Evolutionary conservation across 805 yeast species (phyloP).

Genomic region (Candida suzukii): DNA sequence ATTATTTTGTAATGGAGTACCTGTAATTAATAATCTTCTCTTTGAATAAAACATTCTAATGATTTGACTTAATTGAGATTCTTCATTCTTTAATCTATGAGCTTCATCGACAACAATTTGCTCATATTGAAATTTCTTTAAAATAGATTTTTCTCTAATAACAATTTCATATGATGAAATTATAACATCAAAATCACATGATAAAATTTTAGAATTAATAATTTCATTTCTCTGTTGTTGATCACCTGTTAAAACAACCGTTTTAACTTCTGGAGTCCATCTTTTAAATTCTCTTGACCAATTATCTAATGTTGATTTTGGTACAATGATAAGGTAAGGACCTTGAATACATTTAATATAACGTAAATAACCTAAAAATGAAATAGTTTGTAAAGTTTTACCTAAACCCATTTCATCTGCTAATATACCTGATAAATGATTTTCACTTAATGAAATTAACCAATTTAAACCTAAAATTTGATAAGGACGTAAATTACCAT

Average conservation of each 20-base stretch:
- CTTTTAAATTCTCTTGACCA: constrained; percentile 72
- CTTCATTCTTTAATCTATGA: constrained; percentile 76
- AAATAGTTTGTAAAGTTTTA: constrained; percentile 73
- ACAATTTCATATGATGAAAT: constrained; percentile 72
- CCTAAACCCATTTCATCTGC: constrained; percentile 89
- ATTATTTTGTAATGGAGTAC: constrained; percentile 78
- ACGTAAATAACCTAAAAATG: constrained; percentile 67
- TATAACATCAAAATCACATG: constrained; percentile 66
- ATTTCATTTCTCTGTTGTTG: constrained; percentile 57
- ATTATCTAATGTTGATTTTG: constrained; percentile 74
- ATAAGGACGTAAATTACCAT: constrained; percentile 62
- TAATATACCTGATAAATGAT: constrained; percentile 64
- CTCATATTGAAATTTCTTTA: constrained; percentile 66
- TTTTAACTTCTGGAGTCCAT: constrained; percentile 77
- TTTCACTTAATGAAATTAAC: constrained; percentile 62
- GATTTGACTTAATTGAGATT: constrained; percentile 63
- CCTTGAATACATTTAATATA: constrained; percentile 54
- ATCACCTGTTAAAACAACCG: constrained; percentile 67
- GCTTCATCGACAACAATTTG: constrained; percentile 79
- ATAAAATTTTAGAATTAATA: constrained; percentile 40
- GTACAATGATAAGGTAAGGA: constrained; percentile 71
- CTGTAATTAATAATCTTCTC: constrained; percentile 67
- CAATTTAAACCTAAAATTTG: constrained; percentile 80
- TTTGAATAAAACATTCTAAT: constrained; percentile 65
- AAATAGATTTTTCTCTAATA: constrained; percentile 62